These are phyloP conservation scores for Aspergillus sclerotialis DNA, from an alignment of 2,329 filamentous ascomycete genomes.

Conservation along the genomic window DNA sequence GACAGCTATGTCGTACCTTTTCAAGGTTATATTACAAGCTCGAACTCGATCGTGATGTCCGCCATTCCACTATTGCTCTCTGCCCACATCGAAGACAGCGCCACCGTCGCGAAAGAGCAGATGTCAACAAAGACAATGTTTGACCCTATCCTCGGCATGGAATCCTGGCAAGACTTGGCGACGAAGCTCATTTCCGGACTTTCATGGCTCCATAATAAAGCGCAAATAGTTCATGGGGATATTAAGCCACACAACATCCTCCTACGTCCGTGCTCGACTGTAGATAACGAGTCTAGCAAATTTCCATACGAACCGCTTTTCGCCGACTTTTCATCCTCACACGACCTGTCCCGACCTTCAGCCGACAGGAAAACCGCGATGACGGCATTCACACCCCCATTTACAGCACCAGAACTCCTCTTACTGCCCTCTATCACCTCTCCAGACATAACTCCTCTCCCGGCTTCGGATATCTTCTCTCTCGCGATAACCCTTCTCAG, in stretches of 20 bases:
- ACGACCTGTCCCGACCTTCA: slow-evolving; percentile 11
- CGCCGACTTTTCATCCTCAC: slow-evolving; percentile 40
- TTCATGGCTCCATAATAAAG: slow-evolving; percentile 35
- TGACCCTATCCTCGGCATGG: slow-evolving; percentile 37
- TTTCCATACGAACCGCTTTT: slow-evolving; percentile 37
- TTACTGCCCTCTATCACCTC: slow-evolving; percentile 28
- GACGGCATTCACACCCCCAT: slow-evolving; percentile 39
- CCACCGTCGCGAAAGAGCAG: slow-evolving; percentile 18
- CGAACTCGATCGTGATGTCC: slow-evolving; percentile 37
- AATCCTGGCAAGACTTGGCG: slow-evolving; percentile 35
- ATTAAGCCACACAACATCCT: slow-evolving; percentile 43
- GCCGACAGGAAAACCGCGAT: slow-evolving; percentile 16
- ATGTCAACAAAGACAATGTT: slow-evolving; percentile 38
- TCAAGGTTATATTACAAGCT: slow-evolving; percentile 33
- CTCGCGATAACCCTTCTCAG: slow-evolving; percentile 40
- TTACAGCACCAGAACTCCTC: slow-evolving; percentile 40
- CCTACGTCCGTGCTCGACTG: slow-evolving; percentile 19
- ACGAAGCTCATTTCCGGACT: slow-evolving; percentile 34
- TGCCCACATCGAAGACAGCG: slow-evolving; percentile 33
- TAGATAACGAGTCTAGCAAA: slow-evolving; percentile 6
- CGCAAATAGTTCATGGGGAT: slow-evolving; percentile 40
- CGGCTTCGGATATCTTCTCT: slow-evolving; percentile 40
- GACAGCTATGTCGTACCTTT: slow-evolving; percentile 38
- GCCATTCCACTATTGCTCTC: slow-evolving; percentile 39
- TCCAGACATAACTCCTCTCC: slow-evolving; percentile 25